Evolutionary conservation across 1,284 basidiomycete species (phyloP).

Genomic region (Entoloma clypeatum): DNA sequence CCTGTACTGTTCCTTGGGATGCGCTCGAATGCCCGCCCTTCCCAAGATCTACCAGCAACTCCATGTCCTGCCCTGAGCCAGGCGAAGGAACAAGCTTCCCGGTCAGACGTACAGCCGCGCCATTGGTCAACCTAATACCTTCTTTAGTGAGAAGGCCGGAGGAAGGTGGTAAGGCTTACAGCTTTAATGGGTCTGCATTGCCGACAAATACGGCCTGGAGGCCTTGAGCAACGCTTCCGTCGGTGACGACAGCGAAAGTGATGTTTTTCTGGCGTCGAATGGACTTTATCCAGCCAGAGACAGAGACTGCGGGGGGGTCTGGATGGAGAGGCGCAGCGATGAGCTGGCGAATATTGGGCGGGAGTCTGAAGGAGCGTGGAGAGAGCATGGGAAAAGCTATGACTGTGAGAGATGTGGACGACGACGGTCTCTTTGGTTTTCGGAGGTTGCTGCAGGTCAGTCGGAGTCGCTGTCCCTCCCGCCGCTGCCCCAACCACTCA

Average conservation of each 20-base stretch:
- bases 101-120: constrained; percentile 64
- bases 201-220: constrained; percentile 75
- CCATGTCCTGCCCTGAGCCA: constrained; percentile 68
- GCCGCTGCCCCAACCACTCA: background rate
- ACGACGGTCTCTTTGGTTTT: constrained; percentile 67
- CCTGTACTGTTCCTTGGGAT: constrained; percentile 38
- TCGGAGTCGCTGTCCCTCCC: constrained; percentile 13
- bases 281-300: constrained; percentile 83
- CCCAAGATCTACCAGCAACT: constrained; percentile 61
- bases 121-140: constrained; percentile 57
- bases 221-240: constrained; percentile 67
- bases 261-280: constrained; percentile 84
- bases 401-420: no score
- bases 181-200: constrained; percentile 34
- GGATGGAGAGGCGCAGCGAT: constrained; percentile 28
- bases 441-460: constrained; percentile 76
- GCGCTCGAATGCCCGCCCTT: constrained; percentile 1
- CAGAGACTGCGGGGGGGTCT: constrained; percentile 22
- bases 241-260: constrained; percentile 78
- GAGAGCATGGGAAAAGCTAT: no score
- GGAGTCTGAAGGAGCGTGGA: constrained; percentile 32
- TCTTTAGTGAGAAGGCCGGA: background rate
- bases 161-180: constrained; percentile 28
- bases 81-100: constrained; percentile 66
- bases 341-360: constrained; percentile 57